Percentiles rank a stretch among this genome's conserved stretches.
Conservation (phyloP, 192 early-diverging fungal species). For the Coemansia sp. region DNA sequence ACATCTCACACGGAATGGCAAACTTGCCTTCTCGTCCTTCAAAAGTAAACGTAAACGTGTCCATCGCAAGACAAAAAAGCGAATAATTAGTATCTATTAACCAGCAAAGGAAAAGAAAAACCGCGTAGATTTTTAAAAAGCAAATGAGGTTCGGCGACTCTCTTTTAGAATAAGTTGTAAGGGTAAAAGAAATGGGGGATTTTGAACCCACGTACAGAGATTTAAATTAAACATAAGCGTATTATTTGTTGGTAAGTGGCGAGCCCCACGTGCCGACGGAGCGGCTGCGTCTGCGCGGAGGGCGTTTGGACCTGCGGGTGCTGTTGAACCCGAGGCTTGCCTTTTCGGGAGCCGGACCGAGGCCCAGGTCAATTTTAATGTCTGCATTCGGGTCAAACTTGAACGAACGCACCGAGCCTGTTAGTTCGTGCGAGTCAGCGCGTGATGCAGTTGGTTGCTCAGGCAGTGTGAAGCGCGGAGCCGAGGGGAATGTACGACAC, state of each 20-base stretch:
- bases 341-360: conserved; percentile 18
- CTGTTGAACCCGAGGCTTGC: neutral
- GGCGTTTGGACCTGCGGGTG: conserved; percentile 13
- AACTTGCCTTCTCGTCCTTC: neutral
- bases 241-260: conserved; percentile 3
- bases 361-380: conserved; percentile 32
- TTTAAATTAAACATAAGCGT: neutral
- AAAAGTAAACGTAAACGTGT: neutral
- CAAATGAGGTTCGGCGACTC: no score
- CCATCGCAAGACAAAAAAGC: neutral
- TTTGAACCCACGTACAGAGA: neutral
- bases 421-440: neutral
- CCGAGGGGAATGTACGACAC: conserved; percentile 12
- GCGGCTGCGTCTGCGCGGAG: conserved; percentile 28
- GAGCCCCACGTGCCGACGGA: conserved; percentile 41
- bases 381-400: conserved; percentile 27
- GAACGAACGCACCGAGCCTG: neutral
- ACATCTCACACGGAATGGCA: neutral
- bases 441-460: neutral
- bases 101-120: neutral
- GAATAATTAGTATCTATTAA: neutral
- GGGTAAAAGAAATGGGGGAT: neutral
- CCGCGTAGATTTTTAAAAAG: neutral
- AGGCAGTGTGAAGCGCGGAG: neutral
- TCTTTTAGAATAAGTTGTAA: neutral